Evolutionary conservation across 495 filamentous ascomycete species (phyloP), one percentile per base, ranked within the genome.

Genomic region (Polyplosphaeria fusca): DNA sequence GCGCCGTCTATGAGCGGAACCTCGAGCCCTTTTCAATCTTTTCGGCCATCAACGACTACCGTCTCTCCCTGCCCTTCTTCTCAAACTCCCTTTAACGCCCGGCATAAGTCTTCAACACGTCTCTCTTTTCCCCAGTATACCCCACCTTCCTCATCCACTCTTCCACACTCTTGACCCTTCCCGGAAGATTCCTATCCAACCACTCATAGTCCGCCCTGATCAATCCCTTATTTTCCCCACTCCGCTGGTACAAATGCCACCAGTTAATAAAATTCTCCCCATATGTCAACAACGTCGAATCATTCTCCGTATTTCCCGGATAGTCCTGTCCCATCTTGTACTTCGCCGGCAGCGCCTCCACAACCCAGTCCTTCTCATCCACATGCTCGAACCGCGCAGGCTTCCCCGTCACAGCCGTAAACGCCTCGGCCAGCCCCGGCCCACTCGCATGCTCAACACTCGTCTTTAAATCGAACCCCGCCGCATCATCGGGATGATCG

Each of bases 61-160:
- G n/a, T n/a, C n/a, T n/a, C n/a, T n/a, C n/a, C n/a, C n/a, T n/a
- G n/a, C n/a, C n/a, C n/a, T n/a, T n/a, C n/a, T n/a, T n/a, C n/a
- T n/a, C n/a, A n/a, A n/a, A n/a, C n/a, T 35, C 30, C 30, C 7
- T 14, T 14, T 35, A 35, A 7, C 30, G 30, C 1, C 53, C 53
- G 14, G n/a, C 23, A 23, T 41, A 48, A 23, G 38, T 30, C 56
- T 52, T 47, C 5, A 52, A 23, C 39, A 52, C 35, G 28, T 13
- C 23, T 48, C 44, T 60, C 40, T 23, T 26, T 48, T 55, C 47
- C 2, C 59, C 53, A 30, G 43, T 47, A 39, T 59, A 59, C 23
- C 38, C 35, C 12, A 50, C 48, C 60, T 59, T 55, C 37, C 43
- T 40, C 60, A 59, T 59, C 60, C 60, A 59, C 26, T 54, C 55